phyloP scores from a whole-genome alignment of 2,329 filamentous ascomycete genomes.

The Furcasterigmium sp. region DNA sequence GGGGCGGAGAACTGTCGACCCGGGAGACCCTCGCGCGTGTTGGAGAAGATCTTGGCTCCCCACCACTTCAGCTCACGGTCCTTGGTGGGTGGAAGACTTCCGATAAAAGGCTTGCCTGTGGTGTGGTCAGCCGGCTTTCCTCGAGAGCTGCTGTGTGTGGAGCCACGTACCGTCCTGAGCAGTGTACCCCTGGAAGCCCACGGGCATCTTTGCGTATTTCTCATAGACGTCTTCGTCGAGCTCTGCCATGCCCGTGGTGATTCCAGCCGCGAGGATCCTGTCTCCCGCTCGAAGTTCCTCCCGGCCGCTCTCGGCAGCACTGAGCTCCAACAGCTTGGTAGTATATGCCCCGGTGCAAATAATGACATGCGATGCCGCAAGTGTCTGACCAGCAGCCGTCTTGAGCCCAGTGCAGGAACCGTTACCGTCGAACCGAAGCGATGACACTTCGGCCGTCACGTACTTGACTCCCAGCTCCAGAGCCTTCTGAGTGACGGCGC shows the following conservation, averaged over 20 bases:
- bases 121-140: constrained; percentile 21
- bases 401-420: constrained; percentile 43
- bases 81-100: constrained; percentile 49
- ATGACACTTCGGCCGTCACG: constrained; percentile 36
- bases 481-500: constrained; percentile 38
- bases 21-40: constrained; percentile 45
- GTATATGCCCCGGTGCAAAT: constrained; percentile 56
- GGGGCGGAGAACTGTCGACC: constrained; percentile 52
- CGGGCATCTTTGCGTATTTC: constrained; percentile 43
- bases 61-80: constrained; percentile 53
- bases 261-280: constrained; percentile 53
- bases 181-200: constrained; percentile 35
- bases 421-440: constrained; percentile 29
- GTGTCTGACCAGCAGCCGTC: constrained; percentile 34
- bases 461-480: constrained; percentile 46
- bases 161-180: constrained; percentile 22
- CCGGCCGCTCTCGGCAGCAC: constrained; percentile 40
- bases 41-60: constrained; percentile 55
- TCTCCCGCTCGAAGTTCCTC: constrained; percentile 43
- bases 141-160: constrained; percentile 14
- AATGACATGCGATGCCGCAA: constrained; percentile 45
- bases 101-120: constrained; percentile 48
- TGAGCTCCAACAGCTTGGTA: constrained; percentile 46
- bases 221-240: constrained; percentile 41
- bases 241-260: constrained; percentile 52